Conservation (phyloP, 2,329 filamentous ascomycete genomes). For the Microdochium bolleyi region DNA sequence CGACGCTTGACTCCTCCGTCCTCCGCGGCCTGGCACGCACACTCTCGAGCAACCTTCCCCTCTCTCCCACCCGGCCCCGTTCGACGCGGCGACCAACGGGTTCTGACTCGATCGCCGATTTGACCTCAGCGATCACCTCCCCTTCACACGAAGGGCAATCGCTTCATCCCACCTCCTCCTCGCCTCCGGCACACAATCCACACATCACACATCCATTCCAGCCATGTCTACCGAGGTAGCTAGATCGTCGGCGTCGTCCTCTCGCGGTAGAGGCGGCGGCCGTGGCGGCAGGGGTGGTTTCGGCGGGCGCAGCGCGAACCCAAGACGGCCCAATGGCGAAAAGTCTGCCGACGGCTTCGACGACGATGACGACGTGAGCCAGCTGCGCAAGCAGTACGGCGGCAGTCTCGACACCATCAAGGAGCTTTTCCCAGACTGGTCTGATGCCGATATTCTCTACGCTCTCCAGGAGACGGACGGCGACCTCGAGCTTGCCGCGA, state of each 20-base stretch:
- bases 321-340: conserved; percentile 61
- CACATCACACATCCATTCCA: conserved; percentile 29
- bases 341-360: conserved; percentile 52
- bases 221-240: conserved; percentile 86
- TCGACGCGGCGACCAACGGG: neutral
- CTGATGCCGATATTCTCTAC: conserved; percentile 88
- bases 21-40: neutral
- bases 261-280: conserved; percentile 84
- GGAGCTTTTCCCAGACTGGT: conserved; percentile 94
- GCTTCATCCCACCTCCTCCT: conserved; percentile 19
- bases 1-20: neutral
- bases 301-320: conserved; percentile 51
- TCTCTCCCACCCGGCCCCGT: neutral
- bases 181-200: conserved; percentile 17
- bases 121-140: neutral
- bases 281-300: conserved; percentile 78
- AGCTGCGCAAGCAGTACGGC: conserved; percentile 86
- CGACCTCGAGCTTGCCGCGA: conserved; percentile 66
- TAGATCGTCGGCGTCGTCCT: conserved; percentile 64
- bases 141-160: conserved; percentile 1
- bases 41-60: neutral
- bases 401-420: conserved; percentile 73
- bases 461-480: conserved; percentile 83
- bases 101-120: neutral
- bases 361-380: conserved; percentile 83